Evolutionary conservation across 2,329 filamentous ascomycete species (phyloP), one percentile per base, ranked within the genome.

Genomic region (Diaporthe citrichinensis): DNA sequence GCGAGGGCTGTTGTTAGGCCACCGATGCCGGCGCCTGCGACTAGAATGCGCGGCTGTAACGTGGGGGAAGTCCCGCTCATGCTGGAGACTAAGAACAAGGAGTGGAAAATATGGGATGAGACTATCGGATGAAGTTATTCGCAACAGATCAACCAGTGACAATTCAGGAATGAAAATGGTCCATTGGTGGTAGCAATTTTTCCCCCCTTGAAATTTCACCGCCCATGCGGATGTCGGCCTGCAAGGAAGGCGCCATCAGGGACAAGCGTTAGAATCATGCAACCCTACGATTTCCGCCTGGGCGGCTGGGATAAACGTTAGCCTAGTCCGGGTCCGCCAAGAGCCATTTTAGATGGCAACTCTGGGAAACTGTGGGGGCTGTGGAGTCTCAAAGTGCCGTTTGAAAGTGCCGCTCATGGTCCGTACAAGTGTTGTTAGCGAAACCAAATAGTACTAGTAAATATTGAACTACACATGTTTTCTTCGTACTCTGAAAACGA

Each of bases 1-100:
- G 81, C 77, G 12, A 83, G 78, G 8, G 78, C 79, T 0, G 78
- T 76, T 65, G 72, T 79, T 8, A 82, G 77, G 23, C 81, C 81
- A 28, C 81, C 81, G 46, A 82, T 83, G 25, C 81, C 81, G 61
- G 79, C 80, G 44, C 81, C 81, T 71, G 80, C 78, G 71, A 82
- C 83, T 67, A 81, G 76, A 20, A 82, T 79, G 34, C 78, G 78
- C 53, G 78, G 78, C 73, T 79, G 78, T 15, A 71, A 39, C 15
- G 8, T 14, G 23, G 31, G 34, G 6, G 23, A 1, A 17, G 31
- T 68, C 20, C 1, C 2, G 31, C 44, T 36, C 62, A 68, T 51
- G 12, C 9, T 41, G 31, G 10, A 39, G 31, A 25, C 65, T 6
- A 20, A 68, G 7, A n/a, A 68, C 23, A 28, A 39, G 23, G 1